A percentile compares a stretch with the other conserved stretches of the same genome.
Evolutionary conservation across 192 early-diverging fungal species (phyloP).

Genomic region (Mortierella hygrophila): DNA sequence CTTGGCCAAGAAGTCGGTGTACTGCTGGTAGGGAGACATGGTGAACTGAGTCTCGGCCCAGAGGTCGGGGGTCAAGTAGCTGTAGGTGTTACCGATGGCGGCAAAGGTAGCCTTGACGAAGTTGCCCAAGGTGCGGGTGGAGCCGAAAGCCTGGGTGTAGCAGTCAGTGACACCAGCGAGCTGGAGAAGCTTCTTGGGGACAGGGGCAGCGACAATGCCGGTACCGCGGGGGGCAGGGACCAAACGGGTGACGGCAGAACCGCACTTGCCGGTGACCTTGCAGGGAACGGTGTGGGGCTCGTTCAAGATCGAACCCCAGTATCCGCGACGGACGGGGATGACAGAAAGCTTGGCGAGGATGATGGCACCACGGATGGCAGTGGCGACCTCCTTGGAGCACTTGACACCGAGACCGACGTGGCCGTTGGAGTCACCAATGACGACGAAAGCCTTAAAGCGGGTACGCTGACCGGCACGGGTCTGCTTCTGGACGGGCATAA

Average conservation of each 20-base stretch:
- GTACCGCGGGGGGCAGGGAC: constrained; percentile 99
- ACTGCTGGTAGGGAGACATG: constrained; percentile 93
- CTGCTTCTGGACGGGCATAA: constrained; percentile 99
- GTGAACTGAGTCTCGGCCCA: constrained; percentile 93
- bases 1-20: constrained; percentile 80
- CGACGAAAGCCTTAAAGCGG: constrained; percentile 99
- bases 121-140: constrained; percentile 99
- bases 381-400: constrained; percentile 99
- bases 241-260: constrained; percentile 92
- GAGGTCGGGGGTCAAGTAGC: constrained; percentile 96
- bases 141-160: constrained; percentile 97
- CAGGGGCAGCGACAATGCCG: constrained; percentile 96
- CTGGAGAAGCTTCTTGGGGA: constrained; percentile 97
- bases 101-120: constrained; percentile 99
- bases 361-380: constrained; percentile 98
- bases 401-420: constrained; percentile 99
- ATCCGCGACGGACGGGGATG: constrained; percentile 98
- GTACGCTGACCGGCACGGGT: constrained; percentile 99
- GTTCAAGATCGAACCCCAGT: constrained; percentile 97
- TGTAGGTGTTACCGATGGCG: constrained; percentile 97
- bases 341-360: constrained; percentile 98
- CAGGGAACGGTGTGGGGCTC: constrained; percentile 97
- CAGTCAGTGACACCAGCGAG: constrained; percentile 98
- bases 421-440: constrained; percentile 97
- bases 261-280: constrained; percentile 98